Conservation (phyloP, 176 grass and related monocot species). For the Carex myosuroides region DNA sequence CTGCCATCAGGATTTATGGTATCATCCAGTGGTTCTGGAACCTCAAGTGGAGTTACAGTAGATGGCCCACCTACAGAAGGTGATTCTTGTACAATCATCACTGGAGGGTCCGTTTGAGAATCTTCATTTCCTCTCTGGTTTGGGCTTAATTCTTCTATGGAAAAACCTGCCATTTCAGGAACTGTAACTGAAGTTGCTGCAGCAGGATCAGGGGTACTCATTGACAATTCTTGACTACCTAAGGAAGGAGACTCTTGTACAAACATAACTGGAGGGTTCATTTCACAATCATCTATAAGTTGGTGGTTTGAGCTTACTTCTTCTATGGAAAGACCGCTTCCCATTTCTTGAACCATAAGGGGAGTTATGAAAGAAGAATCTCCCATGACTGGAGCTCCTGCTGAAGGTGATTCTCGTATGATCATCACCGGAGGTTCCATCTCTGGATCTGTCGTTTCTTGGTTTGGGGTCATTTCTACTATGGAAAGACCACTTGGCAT, state of each 20-base stretch:
- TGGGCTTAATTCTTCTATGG: constrained; percentile 18
- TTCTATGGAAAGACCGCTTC: constrained; percentile 10
- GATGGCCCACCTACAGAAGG: neutral
- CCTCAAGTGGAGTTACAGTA: neutral
- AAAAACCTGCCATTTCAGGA: constrained; percentile 5
- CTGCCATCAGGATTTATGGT: neutral
- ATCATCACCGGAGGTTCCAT: neutral
- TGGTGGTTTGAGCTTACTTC: constrained; percentile 16
- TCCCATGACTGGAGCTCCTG: neutral
- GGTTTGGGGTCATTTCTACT: constrained; percentile 12
- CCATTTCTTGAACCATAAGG: neutral
- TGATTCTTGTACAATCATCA: constrained; percentile 11
- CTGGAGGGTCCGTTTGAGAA: neutral
- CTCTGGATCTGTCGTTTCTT: neutral
- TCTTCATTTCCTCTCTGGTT: constrained; percentile 8
- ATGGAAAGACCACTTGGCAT: constrained; percentile 16
- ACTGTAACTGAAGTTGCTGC: neutral
- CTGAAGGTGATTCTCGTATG: constrained; percentile 4
- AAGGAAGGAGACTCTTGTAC: constrained; percentile 14
- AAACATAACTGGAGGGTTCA: constrained; percentile 11
- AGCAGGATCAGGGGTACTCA: neutral
- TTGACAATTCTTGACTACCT: neutral
- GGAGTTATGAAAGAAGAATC: neutral
- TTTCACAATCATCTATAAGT: neutral
- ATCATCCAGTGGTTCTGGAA: neutral